Base-by-base conservation (phyloP, 169 alveolate species). In the Eimeria necatrix region DNA sequence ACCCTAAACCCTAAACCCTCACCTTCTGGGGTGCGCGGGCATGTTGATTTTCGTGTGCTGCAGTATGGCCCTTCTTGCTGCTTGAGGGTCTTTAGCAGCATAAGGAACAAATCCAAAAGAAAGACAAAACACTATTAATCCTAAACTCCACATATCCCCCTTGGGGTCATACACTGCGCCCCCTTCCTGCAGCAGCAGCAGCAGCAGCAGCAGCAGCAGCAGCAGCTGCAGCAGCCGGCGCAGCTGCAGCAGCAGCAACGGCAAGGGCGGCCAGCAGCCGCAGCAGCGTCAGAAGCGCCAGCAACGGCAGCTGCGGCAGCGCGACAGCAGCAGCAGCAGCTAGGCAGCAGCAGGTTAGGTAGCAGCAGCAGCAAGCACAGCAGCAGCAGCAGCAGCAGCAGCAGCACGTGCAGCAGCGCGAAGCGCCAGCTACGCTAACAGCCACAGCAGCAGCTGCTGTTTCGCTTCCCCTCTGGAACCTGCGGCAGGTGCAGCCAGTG, bases 101-200 rank as follows among this genome's bases (percentile, higher is more conserved):
- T 92, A 96, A 12, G 98, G 98, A 53, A 96, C 61, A 12, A 32
- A 41, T 9, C 96, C 97, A 93, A 95, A 97, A 68, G 97, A 96
- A 73, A 97, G 70, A 22, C 93, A 95, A 90, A 94, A 97, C n/a
- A 97, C 95, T 9, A 97, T 91, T 51, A 97, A 93, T n/a, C 98
- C 98, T 71, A 97, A 93, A 60, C 97, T 95, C 98, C 98, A 97
- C 96, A 97, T 96, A 83, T 97, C 98, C 48, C 97, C 94, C 83
- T 97, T 95, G 32, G 94, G 61, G 92, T 97, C 96, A 73, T 94
- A 93, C 20, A 80, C 89, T 10, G n/a, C 46, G 4, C 16, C 70
- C 24, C 68, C 71, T 41, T 48, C 26, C 61, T 10, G 53, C 84
- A 73, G 84, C 84, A 73, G 53, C 84, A 73, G 84, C 48, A 41